A percentile compares a stretch with the other conserved stretches of the same genome.
phyloP scores from a whole-genome alignment of 768 basidiomycete genomes.

The Podaxis pistillaris region DNA sequence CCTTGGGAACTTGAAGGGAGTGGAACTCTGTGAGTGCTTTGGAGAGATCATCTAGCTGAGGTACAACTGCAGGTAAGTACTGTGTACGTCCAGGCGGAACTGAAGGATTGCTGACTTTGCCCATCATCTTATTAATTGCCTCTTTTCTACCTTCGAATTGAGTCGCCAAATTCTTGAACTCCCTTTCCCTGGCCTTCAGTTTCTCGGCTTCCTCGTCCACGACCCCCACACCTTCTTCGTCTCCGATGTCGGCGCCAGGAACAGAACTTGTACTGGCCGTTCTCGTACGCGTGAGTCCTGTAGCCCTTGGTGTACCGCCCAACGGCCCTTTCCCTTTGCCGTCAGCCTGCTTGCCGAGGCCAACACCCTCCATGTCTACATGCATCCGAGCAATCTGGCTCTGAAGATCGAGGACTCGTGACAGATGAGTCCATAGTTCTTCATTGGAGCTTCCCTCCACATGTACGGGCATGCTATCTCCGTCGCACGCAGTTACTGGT shows the following conservation, averaged over 20 bases:
- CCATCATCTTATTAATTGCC: conserved; percentile 71
- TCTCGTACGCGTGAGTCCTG: conserved; percentile 10
- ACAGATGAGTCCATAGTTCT: conserved; percentile 66
- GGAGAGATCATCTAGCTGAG: conserved; percentile 58
- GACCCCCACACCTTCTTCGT: conserved; percentile 50
- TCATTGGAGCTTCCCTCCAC: conserved; percentile 24
- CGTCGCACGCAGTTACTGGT: neutral
- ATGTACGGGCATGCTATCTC: neutral
- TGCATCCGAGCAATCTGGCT: conserved; percentile 72
- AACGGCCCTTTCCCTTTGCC: conserved; percentile 20
- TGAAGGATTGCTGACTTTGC: conserved; percentile 47
- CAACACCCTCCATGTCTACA: conserved; percentile 70
- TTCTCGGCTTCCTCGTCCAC: conserved; percentile 55
- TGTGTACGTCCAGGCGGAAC: conserved; percentile 7
- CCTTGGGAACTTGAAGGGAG: conserved; percentile 42
- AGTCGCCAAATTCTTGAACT: conserved; percentile 65
- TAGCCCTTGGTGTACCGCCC: conserved; percentile 10
- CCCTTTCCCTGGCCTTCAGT: conserved; percentile 56
- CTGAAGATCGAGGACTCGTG: conserved; percentile 69
- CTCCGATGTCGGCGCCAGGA: conserved; percentile 35
- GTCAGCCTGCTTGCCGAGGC: conserved; percentile 33
- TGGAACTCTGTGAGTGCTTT: conserved; percentile 50
- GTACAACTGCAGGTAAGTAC: conserved; percentile 8
- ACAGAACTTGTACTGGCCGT: conserved; percentile 23
- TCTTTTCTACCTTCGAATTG: conserved; percentile 71